A percentile compares a stretch with the other conserved stretches of the same genome.
These are phyloP conservation scores for Aspergillus hortae DNA, from an alignment of 2,329 filamentous ascomycete species.

Conservation along the genomic window DNA sequence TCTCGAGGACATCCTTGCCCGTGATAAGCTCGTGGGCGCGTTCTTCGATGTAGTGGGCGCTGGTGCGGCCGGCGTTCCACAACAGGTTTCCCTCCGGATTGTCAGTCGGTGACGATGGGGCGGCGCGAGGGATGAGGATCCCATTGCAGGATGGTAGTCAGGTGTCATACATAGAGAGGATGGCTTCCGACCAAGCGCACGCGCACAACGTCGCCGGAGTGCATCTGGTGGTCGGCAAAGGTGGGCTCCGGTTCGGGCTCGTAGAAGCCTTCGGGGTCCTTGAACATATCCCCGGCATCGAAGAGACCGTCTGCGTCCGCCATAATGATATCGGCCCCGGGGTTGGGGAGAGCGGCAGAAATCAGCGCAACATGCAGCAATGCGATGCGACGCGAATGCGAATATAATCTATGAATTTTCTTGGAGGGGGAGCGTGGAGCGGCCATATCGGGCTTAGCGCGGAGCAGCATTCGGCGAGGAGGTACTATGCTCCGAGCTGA, in stretches of 20 bases:
- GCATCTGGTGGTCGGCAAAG: slow-evolving; percentile 66
- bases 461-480: background rate
- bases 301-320: slow-evolving; percentile 26
- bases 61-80: slow-evolving; percentile 83
- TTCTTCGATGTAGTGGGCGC: slow-evolving; percentile 74
- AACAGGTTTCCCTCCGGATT: slow-evolving; percentile 67
- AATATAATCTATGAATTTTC: slow-evolving; percentile 1
- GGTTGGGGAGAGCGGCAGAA: slow-evolving; percentile 1
- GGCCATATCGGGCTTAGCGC: background rate
- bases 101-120: background rate
- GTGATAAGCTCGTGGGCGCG: slow-evolving; percentile 59
- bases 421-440: slow-evolving; percentile 1
- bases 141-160: background rate
- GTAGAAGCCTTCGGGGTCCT: slow-evolving; percentile 78
- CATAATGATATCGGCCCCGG: slow-evolving; percentile 16
- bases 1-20: slow-evolving; percentile 72
- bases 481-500: background rate
- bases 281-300: slow-evolving; percentile 59
- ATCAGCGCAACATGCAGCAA: slow-evolving; percentile 3
- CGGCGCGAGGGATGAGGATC: background rate
- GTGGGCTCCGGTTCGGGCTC: slow-evolving; percentile 73
- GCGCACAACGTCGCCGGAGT: slow-evolving; percentile 61
- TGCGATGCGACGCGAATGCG: background rate
- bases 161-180: slow-evolving; percentile 67
- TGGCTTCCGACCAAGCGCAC: slow-evolving; percentile 82